These are phyloP conservation scores for Pilasporangium apinafurcum DNA, from an alignment of 352 stramenopile species.

Conservation along the genomic window DNA sequence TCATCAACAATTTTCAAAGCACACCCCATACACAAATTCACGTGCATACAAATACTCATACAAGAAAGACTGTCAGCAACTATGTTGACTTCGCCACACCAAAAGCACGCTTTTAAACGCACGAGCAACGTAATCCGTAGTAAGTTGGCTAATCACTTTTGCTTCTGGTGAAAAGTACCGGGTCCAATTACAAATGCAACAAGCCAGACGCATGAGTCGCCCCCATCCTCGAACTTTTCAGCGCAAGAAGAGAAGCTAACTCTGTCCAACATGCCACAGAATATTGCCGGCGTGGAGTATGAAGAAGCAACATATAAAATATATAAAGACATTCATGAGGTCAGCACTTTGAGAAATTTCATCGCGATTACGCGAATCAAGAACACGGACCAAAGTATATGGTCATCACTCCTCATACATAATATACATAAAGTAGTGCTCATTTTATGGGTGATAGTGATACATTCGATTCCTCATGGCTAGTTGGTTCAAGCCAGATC, in stretches of 20 bases:
- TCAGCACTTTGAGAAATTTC: conserved; percentile 88
- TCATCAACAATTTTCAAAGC: conserved; percentile 57
- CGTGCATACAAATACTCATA: conserved; percentile 12
- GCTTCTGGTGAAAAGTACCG: conserved; percentile 88
- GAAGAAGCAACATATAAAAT: conserved; percentile 49
- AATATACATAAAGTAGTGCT: conserved; percentile 38
- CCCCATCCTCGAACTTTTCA: conserved; percentile 69
- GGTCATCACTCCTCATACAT: conserved; percentile 62
- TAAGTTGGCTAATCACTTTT: conserved; percentile 76
- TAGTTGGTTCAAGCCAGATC: conserved; percentile 90
- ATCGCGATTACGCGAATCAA: conserved; percentile 89
- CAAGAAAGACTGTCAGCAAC: conserved; percentile 54
- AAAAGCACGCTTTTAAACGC: background rate
- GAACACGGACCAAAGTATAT: conserved; percentile 91
- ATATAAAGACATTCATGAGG: conserved; percentile 24
- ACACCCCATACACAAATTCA: conserved; percentile 7
- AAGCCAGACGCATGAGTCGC: conserved; percentile 12
- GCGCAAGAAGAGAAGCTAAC: conserved; percentile 27
- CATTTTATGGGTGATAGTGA: conserved; percentile 93
- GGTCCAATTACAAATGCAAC: conserved; percentile 76
- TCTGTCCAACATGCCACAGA: conserved; percentile 27
- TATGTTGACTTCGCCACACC: conserved; percentile 72
- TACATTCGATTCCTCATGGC: conserved; percentile 87
- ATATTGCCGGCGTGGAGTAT: conserved; percentile 88
- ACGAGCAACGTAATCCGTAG: conserved; percentile 74